Evolutionary conservation across 352 stramenopile species (phyloP).

Genomic region (Globisporangium splendens): DNA sequence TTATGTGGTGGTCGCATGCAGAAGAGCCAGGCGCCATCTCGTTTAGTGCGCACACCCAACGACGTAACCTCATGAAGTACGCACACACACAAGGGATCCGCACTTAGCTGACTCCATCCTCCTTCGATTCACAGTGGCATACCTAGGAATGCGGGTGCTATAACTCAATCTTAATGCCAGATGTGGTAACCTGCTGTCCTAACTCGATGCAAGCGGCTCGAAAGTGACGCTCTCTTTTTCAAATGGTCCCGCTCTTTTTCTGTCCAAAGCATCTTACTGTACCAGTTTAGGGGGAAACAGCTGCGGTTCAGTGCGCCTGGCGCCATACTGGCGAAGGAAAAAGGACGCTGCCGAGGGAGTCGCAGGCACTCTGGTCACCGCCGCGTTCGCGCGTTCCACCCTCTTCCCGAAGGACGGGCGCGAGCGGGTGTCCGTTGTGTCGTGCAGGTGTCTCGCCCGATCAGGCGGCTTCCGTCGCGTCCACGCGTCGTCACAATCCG

Average conservation of each 20-base stretch:
- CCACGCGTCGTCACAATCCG: too few species aligned
- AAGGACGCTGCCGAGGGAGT: neutral
- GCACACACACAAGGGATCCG: neutral
- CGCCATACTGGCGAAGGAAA: neutral
- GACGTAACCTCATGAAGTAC: neutral
- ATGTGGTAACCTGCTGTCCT: too few species aligned
- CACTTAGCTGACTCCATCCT: neutral
- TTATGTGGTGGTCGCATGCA: too few species aligned
- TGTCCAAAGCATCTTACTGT: neutral
- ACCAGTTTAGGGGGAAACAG: neutral
- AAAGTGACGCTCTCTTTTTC: neutral
- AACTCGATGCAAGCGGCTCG: too few species aligned
- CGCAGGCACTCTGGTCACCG: too few species aligned
- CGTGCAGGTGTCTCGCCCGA: too few species aligned
- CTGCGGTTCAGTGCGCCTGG: neutral
- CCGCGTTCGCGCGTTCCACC: too few species aligned
- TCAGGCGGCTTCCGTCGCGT: too few species aligned
- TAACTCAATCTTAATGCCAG: too few species aligned
- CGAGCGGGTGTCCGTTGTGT: neutral
- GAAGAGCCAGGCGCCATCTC: neutral
- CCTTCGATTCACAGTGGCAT: too few species aligned
- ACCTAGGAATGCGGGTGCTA: too few species aligned
- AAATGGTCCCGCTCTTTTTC: neutral
- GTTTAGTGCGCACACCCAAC: neutral
- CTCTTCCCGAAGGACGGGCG: neutral